Evolutionary conservation across 345 rosid species (phyloP).

Genomic region (Arabidopsis thaliana): TAIR10.1 NC_003076.8:21350001-21350500

Average conservation of each 20-base stretch:
- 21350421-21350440: constrained; percentile 63
- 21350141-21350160: not conserved
- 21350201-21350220: not conserved
- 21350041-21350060: not conserved
- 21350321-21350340: constrained; percentile 1
- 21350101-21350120: not conserved
- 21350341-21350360: not conserved
- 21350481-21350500: constrained; percentile 74
- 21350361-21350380: not conserved
- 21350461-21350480: constrained; percentile 64
- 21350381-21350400: constrained; percentile 16
- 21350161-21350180: not conserved
- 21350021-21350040: not conserved
- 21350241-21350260: not conserved
- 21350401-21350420: constrained; percentile 50
- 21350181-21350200: not conserved
- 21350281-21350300: not conserved
- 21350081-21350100: not conserved
- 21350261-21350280: too few relatives aligned
- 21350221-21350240: not conserved
- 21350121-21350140: not conserved
- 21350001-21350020: not conserved
- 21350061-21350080: not conserved
- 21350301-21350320: not conserved
- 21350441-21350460: constrained; percentile 60